These are phyloP conservation scores for Aspergillus asperescens DNA, from an alignment of 495 filamentous ascomycete genomes.

Conservation along the genomic window DNA sequence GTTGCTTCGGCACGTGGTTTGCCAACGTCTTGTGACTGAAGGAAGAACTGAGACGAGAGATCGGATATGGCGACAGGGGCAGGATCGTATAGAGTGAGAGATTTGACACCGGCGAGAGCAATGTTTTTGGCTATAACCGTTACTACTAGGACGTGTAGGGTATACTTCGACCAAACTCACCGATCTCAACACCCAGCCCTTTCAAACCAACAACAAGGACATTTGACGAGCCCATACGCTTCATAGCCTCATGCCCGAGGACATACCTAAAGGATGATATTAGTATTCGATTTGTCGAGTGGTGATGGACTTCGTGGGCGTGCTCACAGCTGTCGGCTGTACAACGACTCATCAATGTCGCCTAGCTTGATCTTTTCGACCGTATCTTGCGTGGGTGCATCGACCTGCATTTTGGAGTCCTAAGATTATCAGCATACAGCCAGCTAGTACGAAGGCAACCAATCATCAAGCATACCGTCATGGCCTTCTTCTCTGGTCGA, in stretches of 20 bases:
- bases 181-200: constrained; percentile 93
- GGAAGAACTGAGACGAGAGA: constrained; percentile 95
- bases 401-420: constrained; percentile 80
- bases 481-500: constrained; percentile 74
- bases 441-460: not conserved
- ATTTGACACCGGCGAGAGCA: constrained; percentile 90
- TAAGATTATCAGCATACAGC: constrained; percentile 20
- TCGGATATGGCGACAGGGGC: constrained; percentile 76
- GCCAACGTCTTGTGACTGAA: constrained; percentile 80
- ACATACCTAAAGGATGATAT: constrained; percentile 57
- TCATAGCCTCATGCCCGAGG: constrained; percentile 98
- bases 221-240: constrained; percentile 95
- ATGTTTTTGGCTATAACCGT: constrained; percentile 81
- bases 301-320: not conserved
- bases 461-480: constrained; percentile 60
- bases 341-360: constrained; percentile 94
- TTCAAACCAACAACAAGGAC: constrained; percentile 88
- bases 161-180: constrained; percentile 33
- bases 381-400: constrained; percentile 50
- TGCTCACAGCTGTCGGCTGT: constrained; percentile 85
- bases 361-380: constrained; percentile 56
- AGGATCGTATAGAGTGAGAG: constrained; percentile 80
- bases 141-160: constrained; percentile 7
- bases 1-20: constrained; percentile 84
- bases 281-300: not conserved